These are phyloP conservation scores for Capsicum baccatum DNA, from an alignment of 257 asterid species.

Conservation along the genomic window DNA sequence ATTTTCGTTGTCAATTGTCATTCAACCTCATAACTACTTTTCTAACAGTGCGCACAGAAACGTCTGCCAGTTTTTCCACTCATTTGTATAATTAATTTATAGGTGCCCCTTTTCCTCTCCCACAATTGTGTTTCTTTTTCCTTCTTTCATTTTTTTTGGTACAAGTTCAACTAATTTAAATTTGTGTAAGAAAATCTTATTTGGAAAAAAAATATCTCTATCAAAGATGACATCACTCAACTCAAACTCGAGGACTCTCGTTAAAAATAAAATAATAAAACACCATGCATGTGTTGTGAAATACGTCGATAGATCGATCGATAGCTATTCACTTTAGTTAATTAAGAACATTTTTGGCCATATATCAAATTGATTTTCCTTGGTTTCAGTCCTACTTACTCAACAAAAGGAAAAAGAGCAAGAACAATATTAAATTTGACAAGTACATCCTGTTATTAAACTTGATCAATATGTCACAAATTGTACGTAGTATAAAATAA, in stretches of 20 bases:
- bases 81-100: too few relatives aligned
- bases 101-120: neutral
- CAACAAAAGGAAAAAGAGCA: neutral
- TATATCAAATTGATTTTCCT: neutral
- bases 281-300: neutral
- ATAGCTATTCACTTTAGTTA: neutral
- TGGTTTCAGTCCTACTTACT: neutral
- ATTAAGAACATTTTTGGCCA: neutral
- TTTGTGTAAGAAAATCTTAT: neutral
- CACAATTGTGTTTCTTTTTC: neutral
- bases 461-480: neutral
- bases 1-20: slow-evolving; percentile 9
- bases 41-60: slow-evolving; percentile 4
- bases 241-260: neutral
- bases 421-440: neutral
- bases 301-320: too few relatives aligned
- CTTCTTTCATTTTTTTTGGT: rapidly evolving
- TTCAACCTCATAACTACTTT: neutral
- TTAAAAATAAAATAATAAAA: neutral
- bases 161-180: neutral
- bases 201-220: neutral
- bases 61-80: too few relatives aligned
- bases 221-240: neutral
- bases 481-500: neutral
- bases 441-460: neutral